phyloP scores from a whole-genome alignment of 169 alveolate genomes.

The Eimeria acervulina region DNA sequence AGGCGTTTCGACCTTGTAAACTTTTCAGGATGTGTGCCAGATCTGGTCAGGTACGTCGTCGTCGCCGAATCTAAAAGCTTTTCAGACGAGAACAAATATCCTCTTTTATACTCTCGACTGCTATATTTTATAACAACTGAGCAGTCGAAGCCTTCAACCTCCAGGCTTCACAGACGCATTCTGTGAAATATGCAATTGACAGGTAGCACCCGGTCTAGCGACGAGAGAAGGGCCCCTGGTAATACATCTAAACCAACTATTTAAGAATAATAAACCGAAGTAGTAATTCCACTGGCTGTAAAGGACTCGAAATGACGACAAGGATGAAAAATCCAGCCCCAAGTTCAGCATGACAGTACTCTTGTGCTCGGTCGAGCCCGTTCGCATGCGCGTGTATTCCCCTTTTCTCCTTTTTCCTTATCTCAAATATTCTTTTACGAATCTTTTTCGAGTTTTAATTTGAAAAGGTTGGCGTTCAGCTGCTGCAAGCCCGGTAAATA shows the following conservation, averaged over 20 bases:
- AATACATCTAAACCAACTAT: background rate
- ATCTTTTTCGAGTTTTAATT: background rate
- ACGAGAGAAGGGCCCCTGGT: background rate
- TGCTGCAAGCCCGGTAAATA: background rate
- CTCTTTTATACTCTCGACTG: background rate
- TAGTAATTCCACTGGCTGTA: background rate
- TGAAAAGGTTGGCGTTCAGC: background rate
- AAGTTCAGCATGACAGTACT: background rate
- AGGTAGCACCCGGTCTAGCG: background rate
- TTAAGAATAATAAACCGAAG: background rate
- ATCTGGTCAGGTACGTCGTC: background rate
- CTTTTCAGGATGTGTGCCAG: background rate
- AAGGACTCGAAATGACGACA: background rate
- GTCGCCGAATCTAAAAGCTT: background rate
- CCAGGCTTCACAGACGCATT: background rate
- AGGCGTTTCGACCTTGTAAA: too few relatives aligned
- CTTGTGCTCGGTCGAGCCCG: background rate
- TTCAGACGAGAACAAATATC: background rate
- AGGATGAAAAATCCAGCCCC: constrained; percentile 22
- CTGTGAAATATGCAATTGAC: background rate
- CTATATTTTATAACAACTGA: background rate
- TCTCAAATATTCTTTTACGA: background rate
- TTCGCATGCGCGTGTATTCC: background rate
- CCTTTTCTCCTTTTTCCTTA: background rate
- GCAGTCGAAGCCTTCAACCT: background rate